Evolutionary conservation across 2,329 filamentous ascomycete species (phyloP).

Genomic region (Trichoderma hamatum): DNA sequence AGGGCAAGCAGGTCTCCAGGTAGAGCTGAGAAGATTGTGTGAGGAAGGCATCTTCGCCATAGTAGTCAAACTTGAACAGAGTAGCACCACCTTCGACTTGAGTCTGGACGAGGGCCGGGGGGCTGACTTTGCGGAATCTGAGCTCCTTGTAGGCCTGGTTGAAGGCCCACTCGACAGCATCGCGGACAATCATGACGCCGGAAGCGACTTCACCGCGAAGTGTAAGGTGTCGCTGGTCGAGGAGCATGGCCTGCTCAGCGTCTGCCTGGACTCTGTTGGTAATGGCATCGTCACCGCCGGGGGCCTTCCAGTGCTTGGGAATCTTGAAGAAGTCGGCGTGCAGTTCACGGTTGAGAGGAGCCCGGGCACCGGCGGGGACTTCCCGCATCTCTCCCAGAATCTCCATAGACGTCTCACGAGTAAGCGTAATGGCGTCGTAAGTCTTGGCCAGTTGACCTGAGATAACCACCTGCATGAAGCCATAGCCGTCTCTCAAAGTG

Average conservation of each 20-base stretch:
- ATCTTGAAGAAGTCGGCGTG: conserved; percentile 89
- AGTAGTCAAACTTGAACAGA: conserved; percentile 87
- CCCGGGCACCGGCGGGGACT: conserved; percentile 75
- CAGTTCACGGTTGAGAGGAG: conserved; percentile 82
- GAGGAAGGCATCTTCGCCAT: conserved; percentile 86
- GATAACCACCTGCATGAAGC: conserved; percentile 48
- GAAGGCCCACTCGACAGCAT: conserved; percentile 80
- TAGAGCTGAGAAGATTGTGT: conserved; percentile 98
- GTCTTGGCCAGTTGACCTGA: conserved; percentile 80
- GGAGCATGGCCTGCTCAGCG: conserved; percentile 62
- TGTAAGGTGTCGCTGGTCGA: conserved; percentile 82
- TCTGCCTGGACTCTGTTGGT: conserved; percentile 70
- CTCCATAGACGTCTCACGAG: conserved; percentile 83
- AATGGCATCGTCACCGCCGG: conserved; percentile 86
- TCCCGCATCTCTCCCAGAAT: conserved; percentile 82
- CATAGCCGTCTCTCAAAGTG: conserved; percentile 80
- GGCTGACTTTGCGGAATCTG: conserved; percentile 79
- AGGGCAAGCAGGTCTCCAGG: conserved; percentile 90
- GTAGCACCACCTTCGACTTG: conserved; percentile 92
- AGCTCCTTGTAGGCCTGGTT: conserved; percentile 75
- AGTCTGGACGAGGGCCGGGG: conserved; percentile 90
- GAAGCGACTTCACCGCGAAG: conserved; percentile 83
- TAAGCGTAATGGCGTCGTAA: conserved; percentile 86
- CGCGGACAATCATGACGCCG: conserved; percentile 85
- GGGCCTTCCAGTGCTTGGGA: conserved; percentile 66